Conservation (phyloP, 2,329 filamentous ascomycete species). For the Colletotrichum trifolii region DNA sequence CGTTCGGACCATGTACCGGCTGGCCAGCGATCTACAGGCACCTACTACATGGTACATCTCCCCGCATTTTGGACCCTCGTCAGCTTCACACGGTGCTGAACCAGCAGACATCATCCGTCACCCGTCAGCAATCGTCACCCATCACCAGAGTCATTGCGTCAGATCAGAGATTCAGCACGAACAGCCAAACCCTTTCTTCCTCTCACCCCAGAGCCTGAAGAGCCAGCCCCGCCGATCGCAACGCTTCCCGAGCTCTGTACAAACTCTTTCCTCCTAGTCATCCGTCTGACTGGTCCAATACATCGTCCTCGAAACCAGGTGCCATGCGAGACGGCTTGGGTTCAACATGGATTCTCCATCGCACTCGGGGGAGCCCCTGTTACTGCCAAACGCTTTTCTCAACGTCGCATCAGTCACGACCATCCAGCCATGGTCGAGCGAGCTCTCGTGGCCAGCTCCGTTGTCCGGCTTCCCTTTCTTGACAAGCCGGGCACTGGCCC, state of each 20-base stretch:
- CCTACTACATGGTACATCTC: no score
- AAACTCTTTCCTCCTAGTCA: background rate
- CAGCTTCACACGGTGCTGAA: slow-evolving; percentile 5
- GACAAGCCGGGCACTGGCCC: slow-evolving; percentile 18
- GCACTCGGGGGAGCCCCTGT: slow-evolving; percentile 4
- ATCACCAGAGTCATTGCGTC: slow-evolving; percentile 23
- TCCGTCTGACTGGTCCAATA: slow-evolving; percentile 17
- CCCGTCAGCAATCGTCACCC: background rate
- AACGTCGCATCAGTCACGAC: background rate
- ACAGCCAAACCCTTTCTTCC: background rate
- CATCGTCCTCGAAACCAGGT: slow-evolving; percentile 9
- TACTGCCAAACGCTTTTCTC: slow-evolving; percentile 11
- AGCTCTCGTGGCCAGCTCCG: slow-evolving; percentile 21
- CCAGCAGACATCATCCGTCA: background rate
- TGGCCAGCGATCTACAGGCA: no score
- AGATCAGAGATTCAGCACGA: slow-evolving; percentile 14
- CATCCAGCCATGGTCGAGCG: no score
- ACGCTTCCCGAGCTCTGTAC: slow-evolving; percentile 13
- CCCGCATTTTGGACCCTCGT: background rate
- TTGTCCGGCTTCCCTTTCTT: slow-evolving; percentile 29
- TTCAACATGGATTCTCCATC: slow-evolving; percentile 29
- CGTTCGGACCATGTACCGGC: background rate
- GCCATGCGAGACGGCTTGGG: slow-evolving; percentile 12
- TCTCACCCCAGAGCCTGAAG: background rate
- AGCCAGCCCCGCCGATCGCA: slow-evolving; percentile 29